Evolutionary conservation across 768 basidiomycete genomes (phyloP), one percentile per base, ranked within the genome.

Genomic region (Auriculariales sp.): DNA sequence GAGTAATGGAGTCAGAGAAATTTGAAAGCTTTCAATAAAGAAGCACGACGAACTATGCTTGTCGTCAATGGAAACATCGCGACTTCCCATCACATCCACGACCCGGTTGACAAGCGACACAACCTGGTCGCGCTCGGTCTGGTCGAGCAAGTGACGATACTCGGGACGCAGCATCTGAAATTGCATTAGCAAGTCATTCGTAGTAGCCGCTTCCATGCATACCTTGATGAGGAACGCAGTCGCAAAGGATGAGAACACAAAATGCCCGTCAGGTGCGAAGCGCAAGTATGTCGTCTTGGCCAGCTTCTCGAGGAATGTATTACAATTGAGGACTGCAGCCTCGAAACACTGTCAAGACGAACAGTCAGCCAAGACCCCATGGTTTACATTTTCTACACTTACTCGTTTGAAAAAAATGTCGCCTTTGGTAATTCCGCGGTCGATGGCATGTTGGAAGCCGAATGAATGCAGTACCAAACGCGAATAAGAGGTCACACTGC

Each of bases 401-500:
- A 81, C 85, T 71, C 78, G 81, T 49, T 68, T 73, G 53, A 87
- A 78, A 61, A 83, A 82, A 19, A 85, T 58, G 60, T 86, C 83
- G 2, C 71, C 72, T 1, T 69, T 62, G 53, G 77, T 70, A 27
- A 84, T 72, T 1, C 83, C 82, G 6, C 81, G 74, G 55, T 80
- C 75, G 62, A 77, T 86, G 2, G 84, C 84, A 56, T 87, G 81
- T 55, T 89, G 85, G 65, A 88, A 88, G 3, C 83, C 85, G 56
- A 89, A 88, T 0, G 86, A 88, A 58, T 76, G 86, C 83, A 88
- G 85, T 46, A 89, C 86, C 10, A 89, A 75, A 14, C 86, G 72
- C 30, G 83, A 83, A 57, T 88, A 89, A 27, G 69, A 75, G 51
- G 82, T 79, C 35, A 84, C 70, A 71, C 84, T 88, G 49, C 1